These are phyloP conservation scores for Trypanosoma grayi DNA, from an alignment of 208 protist species.

Conservation along the genomic window DNA sequence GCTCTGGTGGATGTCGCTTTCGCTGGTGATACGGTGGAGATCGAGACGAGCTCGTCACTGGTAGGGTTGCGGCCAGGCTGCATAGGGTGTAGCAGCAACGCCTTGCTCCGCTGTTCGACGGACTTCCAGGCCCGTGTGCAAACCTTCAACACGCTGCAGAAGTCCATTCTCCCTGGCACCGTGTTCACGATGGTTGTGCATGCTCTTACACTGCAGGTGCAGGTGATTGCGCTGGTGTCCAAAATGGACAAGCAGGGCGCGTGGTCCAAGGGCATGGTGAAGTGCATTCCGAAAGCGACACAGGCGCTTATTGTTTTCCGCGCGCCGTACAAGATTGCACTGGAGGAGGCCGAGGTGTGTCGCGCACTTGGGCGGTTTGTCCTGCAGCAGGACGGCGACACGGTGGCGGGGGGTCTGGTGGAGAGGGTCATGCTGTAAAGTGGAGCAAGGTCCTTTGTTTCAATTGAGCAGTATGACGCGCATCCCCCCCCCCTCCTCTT, in stretches of 20 bases:
- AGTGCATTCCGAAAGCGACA: slow-evolving; percentile 63
- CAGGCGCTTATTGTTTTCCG: slow-evolving; percentile 76
- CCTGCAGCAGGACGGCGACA: slow-evolving; percentile 78
- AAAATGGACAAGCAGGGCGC: slow-evolving; percentile 65
- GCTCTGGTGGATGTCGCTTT: slow-evolving; percentile 62
- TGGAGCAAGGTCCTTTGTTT: too few relatives aligned
- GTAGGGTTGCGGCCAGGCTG: slow-evolving; percentile 66
- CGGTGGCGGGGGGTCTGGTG: slow-evolving; percentile 72
- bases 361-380: slow-evolving; percentile 78
- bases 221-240: slow-evolving; percentile 61
- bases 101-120: slow-evolving; percentile 35
- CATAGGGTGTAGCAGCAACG: slow-evolving; percentile 43
- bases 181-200: slow-evolving; percentile 73
- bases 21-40: slow-evolving; percentile 74
- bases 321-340: slow-evolving; percentile 43
- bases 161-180: slow-evolving; percentile 66
- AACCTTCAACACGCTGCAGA: slow-evolving; percentile 61
- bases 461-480: too few relatives aligned
- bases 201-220: slow-evolving; percentile 60
- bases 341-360: slow-evolving; percentile 71
- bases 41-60: slow-evolving; percentile 45
- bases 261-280: slow-evolving; percentile 88
- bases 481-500: too few relatives aligned
- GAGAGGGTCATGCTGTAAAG: slow-evolving; percentile 40
- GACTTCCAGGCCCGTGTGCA: slow-evolving; percentile 82